Percentiles rank a stretch among this genome's conserved stretches.
Conservation (phyloP, 129 eudicot genomes). For the Helichrysum umbraculigerum region DNA sequence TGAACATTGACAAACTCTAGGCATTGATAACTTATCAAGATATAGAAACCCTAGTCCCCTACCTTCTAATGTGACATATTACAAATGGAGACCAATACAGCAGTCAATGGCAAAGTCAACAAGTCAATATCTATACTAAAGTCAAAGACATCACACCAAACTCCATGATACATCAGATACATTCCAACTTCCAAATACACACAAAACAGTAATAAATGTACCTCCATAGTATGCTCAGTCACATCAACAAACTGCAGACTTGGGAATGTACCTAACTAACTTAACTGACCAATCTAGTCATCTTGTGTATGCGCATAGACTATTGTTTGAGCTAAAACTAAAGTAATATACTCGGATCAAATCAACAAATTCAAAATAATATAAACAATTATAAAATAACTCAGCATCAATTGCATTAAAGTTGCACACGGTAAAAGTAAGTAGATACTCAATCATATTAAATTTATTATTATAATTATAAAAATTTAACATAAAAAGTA, state of each 20-base stretch:
- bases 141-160: neutral
- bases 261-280: neutral
- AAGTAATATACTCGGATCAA: conserved; percentile 4
- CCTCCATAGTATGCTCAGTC: neutral
- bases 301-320: neutral
- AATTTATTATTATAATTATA: conserved; percentile 1
- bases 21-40: neutral
- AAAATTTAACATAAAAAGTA: conserved; percentile 4
- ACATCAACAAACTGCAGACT: neutral
- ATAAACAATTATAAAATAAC: neutral
- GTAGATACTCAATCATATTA: neutral
- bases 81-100: no score
- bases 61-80: neutral
- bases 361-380: conserved; percentile 16
- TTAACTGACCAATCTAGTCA: neutral
- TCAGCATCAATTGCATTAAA: neutral
- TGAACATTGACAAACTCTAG: neutral
- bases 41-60: neutral
- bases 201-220: neutral
- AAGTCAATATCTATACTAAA: neutral
- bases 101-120: neutral
- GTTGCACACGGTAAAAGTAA: neutral
- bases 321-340: neutral
- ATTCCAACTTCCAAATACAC: neutral
- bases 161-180: neutral